These are phyloP conservation scores for Pisolithus tinctorius DNA, from an alignment of 768 basidiomycete genomes.

Conservation along the genomic window DNA sequence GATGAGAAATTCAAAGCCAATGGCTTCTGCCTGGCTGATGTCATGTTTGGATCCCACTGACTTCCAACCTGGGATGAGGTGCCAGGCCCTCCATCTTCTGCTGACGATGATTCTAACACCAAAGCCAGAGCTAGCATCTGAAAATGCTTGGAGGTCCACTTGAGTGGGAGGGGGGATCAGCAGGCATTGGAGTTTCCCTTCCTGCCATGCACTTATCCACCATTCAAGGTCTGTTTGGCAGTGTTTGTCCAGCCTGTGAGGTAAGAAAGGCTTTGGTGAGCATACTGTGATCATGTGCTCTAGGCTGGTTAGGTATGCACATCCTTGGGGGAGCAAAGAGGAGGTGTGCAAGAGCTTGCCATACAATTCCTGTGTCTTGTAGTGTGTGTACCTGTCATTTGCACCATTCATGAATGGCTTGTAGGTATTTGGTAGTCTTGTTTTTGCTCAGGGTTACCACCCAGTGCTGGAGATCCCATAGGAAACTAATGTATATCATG, in stretches of 20 bases:
- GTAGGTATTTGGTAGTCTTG: constrained; percentile 26
- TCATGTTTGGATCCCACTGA: neutral
- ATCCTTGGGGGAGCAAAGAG: constrained; percentile 24
- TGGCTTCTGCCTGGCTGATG: constrained; percentile 16
- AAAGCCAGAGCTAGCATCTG: constrained; percentile 13
- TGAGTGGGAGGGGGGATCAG: neutral
- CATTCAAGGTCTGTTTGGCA: constrained; percentile 24
- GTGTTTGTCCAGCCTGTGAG: constrained; percentile 8
- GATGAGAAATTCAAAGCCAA: constrained; percentile 14
- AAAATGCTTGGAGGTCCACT: constrained; percentile 1
- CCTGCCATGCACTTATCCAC: constrained; percentile 19
- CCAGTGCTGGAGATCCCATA: constrained; percentile 22
- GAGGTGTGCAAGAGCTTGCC: constrained; percentile 35
- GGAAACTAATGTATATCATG: constrained; percentile 19
- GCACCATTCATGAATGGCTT: constrained; percentile 22
- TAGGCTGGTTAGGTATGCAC: constrained; percentile 35
- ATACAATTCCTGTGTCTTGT: constrained; percentile 26
- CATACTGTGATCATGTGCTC: constrained; percentile 29
- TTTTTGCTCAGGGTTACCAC: constrained; percentile 11
- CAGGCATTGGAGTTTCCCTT: neutral
- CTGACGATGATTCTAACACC: constrained; percentile 14
- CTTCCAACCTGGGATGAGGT: constrained; percentile 11
- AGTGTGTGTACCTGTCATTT: constrained; percentile 18
- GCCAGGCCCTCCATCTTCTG: constrained; percentile 19
- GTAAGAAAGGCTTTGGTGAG: constrained; percentile 14